Base-by-base conservation (phyloP, 1,284 basidiomycete species). In the Cerrena zonata region DNA sequence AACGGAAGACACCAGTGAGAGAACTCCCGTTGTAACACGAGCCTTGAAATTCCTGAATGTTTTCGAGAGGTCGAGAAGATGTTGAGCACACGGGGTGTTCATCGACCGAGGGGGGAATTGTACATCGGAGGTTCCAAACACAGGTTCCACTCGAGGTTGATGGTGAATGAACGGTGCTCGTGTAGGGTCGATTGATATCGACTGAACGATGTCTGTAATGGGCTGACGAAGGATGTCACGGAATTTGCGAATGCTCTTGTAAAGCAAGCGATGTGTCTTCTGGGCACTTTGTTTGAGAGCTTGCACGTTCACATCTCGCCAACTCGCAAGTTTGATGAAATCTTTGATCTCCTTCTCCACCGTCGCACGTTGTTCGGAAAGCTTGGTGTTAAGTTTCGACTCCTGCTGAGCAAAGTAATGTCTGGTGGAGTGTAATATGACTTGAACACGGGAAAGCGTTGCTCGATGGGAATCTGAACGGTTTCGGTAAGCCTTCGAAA, bases 271-370 rank as follows among this genome's bases (percentile, higher is more conserved):
- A 67, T 99, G 96, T 1, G 91, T 93, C 63, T 82, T 88, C 58
- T 89, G 83, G 0, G 95, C 94, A 61, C 94, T 98, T 55, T 90
- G 86, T 66, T 89, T 91, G 56, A 99, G 77, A 2, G 96, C 94
- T 57, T 92, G 89, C 10, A 99, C 88, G 61, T 99, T 99, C 63
- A 95, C 77, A 64, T 99, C 96, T 67, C 91, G 95, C 96, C 96
- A 99, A 62, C 93, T 96, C 0, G 96, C 96, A 37, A 99, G 77
- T 66, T 93, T 94, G 75, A 99, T 89, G 64, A 91, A 89, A 49
- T 82, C 84, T 53, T 77, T 79, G 49, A 99, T 80, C 49, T 95
- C 89, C 60, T 85, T 87, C 69, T 97, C 92, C 40, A 97, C 67
- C 1, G 65, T 65, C 1, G 67, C 69, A 51, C 86, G 81, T 65